Evolutionary conservation across 352 stramenopile genomes (phyloP).

Genomic region (Elongisporangium undulatum): DNA sequence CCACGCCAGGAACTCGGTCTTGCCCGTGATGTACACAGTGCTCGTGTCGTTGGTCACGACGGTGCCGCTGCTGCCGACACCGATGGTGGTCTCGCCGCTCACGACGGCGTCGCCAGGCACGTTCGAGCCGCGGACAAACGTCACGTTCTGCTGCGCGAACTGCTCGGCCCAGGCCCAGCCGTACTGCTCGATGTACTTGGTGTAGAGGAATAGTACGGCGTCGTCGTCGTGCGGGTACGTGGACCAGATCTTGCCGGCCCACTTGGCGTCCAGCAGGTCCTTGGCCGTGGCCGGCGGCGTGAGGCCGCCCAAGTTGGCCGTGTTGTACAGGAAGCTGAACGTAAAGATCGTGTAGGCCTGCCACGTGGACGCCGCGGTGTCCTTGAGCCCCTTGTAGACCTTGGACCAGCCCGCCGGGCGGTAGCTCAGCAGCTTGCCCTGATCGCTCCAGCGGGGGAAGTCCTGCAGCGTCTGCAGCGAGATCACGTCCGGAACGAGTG

Average conservation of each 20-base stretch:
- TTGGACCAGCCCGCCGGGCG: slow-evolving; percentile 47
- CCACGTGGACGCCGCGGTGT: slow-evolving; percentile 16
- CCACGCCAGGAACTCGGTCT: slow-evolving; percentile 35
- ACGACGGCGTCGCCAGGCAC: background rate
- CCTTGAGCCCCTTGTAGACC: slow-evolving; percentile 43
- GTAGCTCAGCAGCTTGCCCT: slow-evolving; percentile 43
- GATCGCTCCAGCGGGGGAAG: slow-evolving; percentile 39
- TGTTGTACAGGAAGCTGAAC: slow-evolving; percentile 43
- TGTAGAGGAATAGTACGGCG: slow-evolving; percentile 42
- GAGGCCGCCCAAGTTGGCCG: slow-evolving; percentile 12
- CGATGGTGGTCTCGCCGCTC: slow-evolving; percentile 22
- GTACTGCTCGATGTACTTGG: slow-evolving; percentile 42
- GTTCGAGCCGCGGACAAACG: slow-evolving; percentile 1
- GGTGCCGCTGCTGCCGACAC: slow-evolving; percentile 14
- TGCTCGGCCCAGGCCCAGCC: slow-evolving; percentile 42
- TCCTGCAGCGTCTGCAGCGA: slow-evolving; percentile 52
- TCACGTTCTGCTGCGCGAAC: slow-evolving; percentile 2
- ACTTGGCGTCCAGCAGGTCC: slow-evolving; percentile 30
- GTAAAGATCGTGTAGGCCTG: slow-evolving; percentile 30
- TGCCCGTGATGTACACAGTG: slow-evolving; percentile 11
- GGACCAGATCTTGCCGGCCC: slow-evolving; percentile 32
- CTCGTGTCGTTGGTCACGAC: slow-evolving; percentile 10
- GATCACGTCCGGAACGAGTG: slow-evolving; percentile 34
- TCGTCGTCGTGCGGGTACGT: slow-evolving; percentile 49
- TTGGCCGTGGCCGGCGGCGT: slow-evolving; percentile 13